Percentiles rank a stretch among this genome's conserved stretches.
Evolutionary conservation across 2,329 filamentous ascomycete genomes (phyloP).

Genomic region (Teratosphaeria destructans): DNA sequence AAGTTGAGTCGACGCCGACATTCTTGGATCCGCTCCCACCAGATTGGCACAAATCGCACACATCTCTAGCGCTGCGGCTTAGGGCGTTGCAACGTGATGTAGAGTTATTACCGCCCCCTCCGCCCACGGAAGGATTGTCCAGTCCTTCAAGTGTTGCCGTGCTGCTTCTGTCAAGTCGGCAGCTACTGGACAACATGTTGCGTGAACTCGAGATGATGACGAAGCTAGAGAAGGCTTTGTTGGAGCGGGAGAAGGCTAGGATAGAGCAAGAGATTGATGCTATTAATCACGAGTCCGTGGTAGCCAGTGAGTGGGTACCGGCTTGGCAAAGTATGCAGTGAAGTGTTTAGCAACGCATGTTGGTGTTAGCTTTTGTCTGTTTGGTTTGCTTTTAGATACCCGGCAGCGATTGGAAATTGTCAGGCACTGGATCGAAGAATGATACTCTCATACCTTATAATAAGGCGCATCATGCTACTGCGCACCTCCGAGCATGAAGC

Average conservation of each 20-base stretch:
- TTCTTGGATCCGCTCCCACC: slow-evolving; percentile 48
- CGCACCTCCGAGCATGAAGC: background rate
- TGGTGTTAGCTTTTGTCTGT: background rate
- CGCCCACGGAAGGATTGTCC: slow-evolving; percentile 7
- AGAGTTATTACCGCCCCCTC: slow-evolving; percentile 32
- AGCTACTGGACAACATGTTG: slow-evolving; percentile 49
- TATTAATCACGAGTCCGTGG: background rate
- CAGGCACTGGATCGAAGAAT: background rate
- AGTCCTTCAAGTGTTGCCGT: slow-evolving; percentile 32
- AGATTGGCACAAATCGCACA: slow-evolving; percentile 50
- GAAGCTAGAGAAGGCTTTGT: slow-evolving; percentile 48
- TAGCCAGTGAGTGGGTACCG: slow-evolving; percentile 15
- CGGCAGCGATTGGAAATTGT: background rate
- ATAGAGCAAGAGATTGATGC: slow-evolving; percentile 30
- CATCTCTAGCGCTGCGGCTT: slow-evolving; percentile 43
- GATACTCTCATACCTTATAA: no score
- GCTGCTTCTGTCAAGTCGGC: slow-evolving; percentile 40
- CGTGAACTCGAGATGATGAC: slow-evolving; percentile 54
- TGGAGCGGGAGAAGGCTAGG: slow-evolving; percentile 49
- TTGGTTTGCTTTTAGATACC: slow-evolving; percentile 3
- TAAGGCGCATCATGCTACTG: no score
- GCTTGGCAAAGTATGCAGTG: slow-evolving; percentile 16
- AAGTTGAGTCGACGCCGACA: slow-evolving; percentile 17
- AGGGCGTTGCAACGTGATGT: slow-evolving; percentile 45
- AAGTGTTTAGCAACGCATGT: background rate